These are phyloP conservation scores for Lepidium aucheri DNA, from an alignment of 345 rosid genomes.

Conservation along the genomic window DNA sequence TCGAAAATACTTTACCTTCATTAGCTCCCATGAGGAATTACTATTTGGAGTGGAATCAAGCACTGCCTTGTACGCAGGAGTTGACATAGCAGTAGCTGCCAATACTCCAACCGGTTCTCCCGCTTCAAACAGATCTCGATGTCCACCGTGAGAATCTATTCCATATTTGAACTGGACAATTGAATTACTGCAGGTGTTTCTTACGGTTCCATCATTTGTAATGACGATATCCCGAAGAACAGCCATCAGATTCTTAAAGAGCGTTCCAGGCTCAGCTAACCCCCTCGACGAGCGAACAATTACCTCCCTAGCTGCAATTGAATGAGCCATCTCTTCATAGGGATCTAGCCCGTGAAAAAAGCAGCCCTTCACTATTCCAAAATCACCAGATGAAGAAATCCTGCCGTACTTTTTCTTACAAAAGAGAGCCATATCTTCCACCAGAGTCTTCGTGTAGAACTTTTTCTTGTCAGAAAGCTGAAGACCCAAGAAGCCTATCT, in stretches of 20 bases:
- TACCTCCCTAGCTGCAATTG: conserved; percentile 72
- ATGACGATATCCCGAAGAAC: conserved; percentile 85
- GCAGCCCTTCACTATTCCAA: conserved; percentile 65
- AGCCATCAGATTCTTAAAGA: conserved; percentile 93
- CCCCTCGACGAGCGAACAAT: conserved; percentile 89
- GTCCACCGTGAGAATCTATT: conserved; percentile 34
- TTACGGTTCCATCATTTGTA: conserved; percentile 88
- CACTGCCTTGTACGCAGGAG: conserved; percentile 96
- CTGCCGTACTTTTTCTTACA: conserved; percentile 53
- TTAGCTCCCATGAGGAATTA: conserved; percentile 89
- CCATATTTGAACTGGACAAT: conserved; percentile 81
- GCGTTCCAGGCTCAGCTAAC: conserved; percentile 90
- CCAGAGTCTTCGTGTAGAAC: conserved; percentile 62
- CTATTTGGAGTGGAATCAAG: conserved; percentile 89
- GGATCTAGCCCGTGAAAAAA: conserved; percentile 88
- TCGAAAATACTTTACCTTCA: conserved; percentile 56
- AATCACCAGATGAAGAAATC: conserved; percentile 55
- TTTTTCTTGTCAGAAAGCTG: conserved; percentile 84
- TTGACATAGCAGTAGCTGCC: conserved; percentile 98
- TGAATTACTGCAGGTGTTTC: conserved; percentile 79
- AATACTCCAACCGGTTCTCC: conserved; percentile 98
- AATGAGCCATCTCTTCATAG: conserved; percentile 84
- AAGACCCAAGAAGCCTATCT: conserved; percentile 78
- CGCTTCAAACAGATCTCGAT: conserved; percentile 54
- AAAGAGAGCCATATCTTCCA: conserved; percentile 65